These are phyloP conservation scores for Cercospora nicotianae DNA, from an alignment of 2,329 filamentous ascomycete species.

Conservation along the genomic window DNA sequence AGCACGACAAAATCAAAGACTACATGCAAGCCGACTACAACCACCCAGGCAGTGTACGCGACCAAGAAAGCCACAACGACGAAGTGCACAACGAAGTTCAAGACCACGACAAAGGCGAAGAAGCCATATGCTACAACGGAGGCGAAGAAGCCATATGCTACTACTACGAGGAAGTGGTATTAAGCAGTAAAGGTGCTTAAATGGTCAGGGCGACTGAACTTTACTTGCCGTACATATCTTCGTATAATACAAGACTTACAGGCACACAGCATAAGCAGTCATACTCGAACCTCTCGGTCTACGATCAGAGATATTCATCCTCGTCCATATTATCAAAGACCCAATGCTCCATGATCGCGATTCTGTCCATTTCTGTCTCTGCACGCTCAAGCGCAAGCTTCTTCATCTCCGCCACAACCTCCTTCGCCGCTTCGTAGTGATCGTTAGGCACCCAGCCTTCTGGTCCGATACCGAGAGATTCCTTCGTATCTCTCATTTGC, in stretches of 20 bases:
- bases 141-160: neutral
- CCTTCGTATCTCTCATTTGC: conserved; percentile 26
- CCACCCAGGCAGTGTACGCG: neutral
- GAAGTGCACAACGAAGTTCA: neutral
- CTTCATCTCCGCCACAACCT: conserved; percentile 30
- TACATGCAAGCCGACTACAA: neutral
- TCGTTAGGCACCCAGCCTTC: conserved; percentile 30
- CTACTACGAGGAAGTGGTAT: neutral
- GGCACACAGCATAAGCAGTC: no score
- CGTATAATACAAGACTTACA: neutral
- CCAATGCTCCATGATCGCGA: conserved; percentile 27
- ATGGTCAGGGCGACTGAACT: no score
- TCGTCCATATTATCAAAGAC: conserved; percentile 38
- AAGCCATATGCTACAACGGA: neutral
- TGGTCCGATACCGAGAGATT: conserved; percentile 22
- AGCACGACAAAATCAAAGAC: neutral
- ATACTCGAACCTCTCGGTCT: no score
- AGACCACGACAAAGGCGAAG: neutral
- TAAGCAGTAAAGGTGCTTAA: no score
- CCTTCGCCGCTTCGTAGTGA: conserved; percentile 24
- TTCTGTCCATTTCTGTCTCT: conserved; percentile 23
- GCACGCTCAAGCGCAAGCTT: conserved; percentile 27
- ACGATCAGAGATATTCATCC: conserved; percentile 38
- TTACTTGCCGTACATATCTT: neutral
- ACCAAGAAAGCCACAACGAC: neutral